Percentiles rank a stretch among this genome's conserved stretches.
phyloP scores from a whole-genome alignment of 257 asterid species.

The Scutellaria galericulata region DNA sequence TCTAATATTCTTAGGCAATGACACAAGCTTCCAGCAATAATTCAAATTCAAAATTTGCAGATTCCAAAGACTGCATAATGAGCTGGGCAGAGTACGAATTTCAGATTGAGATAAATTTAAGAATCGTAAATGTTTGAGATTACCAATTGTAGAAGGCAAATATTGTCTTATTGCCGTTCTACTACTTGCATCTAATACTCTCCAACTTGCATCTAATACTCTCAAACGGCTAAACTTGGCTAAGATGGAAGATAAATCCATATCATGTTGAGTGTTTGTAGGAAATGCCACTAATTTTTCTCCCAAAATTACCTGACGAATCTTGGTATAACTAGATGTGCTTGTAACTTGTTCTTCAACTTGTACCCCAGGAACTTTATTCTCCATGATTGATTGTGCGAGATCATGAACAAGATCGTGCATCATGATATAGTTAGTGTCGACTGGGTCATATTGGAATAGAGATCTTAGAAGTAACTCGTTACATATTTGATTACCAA shows the following conservation, averaged over 20 bases:
- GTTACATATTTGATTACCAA: too few species aligned
- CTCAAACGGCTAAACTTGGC: conserved; percentile 18
- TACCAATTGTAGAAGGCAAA: conserved; percentile 17
- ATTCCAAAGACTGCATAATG: conserved; percentile 43
- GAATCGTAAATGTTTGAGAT: conserved; percentile 39
- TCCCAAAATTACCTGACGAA: conserved; percentile 28
- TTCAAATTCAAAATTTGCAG: conserved; percentile 38
- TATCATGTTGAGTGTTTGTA: neutral
- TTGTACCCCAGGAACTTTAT: too few species aligned
- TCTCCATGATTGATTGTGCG: too few species aligned
- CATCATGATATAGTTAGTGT: too few species aligned
- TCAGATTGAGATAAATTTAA: neutral
- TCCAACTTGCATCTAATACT: conserved; percentile 11
- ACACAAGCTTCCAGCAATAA: conserved; percentile 9
- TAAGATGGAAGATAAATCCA: conserved; percentile 18
- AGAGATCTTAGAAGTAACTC: too few species aligned
- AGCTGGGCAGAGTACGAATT: conserved; percentile 32
- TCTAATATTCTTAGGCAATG: conserved; percentile 37
- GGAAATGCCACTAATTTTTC: conserved; percentile 27
- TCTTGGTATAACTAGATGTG: neutral
- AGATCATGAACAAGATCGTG: too few species aligned
- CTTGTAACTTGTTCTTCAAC: neutral
- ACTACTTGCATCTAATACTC: neutral
- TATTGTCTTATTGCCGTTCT: neutral
- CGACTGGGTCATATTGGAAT: too few species aligned